Percentiles rank a stretch among this genome's conserved stretches.
Conservation (phyloP, 225 moss, liverwort and hornwort species). For the Climacium dendroides region DNA sequence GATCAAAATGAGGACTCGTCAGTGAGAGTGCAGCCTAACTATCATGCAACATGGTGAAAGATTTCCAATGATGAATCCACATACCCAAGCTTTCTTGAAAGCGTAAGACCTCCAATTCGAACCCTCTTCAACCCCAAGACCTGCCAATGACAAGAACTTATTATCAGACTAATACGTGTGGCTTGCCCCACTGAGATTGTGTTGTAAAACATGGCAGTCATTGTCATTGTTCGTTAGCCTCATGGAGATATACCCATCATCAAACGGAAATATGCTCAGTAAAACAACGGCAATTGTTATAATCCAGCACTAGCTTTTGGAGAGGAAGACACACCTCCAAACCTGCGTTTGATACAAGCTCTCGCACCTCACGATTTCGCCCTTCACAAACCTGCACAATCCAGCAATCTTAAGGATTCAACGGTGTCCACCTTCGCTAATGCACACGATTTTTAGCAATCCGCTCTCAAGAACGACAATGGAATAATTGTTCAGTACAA, state of each 20-base stretch:
- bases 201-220: background rate
- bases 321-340: conserved; percentile 46
- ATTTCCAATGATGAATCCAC: background rate
- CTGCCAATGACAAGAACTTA: conserved; percentile 12
- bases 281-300: background rate
- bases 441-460: background rate
- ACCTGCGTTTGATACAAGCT: conserved; percentile 80
- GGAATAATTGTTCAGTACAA: background rate
- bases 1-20: background rate
- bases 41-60: background rate
- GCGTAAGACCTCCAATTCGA: conserved; percentile 81
- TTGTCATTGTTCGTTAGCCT: background rate
- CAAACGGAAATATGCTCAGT: background rate
- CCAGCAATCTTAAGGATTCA: background rate
- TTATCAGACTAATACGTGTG: background rate
- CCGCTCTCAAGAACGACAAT: background rate
- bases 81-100: conserved; percentile 79
- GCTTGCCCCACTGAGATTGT: background rate
- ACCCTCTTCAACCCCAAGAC: conserved; percentile 76
- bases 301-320: background rate
- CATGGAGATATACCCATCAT: background rate
- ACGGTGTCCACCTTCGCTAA: background rate
- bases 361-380: conserved; percentile 95
- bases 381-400: conserved; percentile 79
- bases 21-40: background rate